A percentile compares a stretch with the other conserved stretches of the same genome.
Evolutionary conservation across 345 rosid species (phyloP).

Genomic region (Eucalyptus regnans): DNA sequence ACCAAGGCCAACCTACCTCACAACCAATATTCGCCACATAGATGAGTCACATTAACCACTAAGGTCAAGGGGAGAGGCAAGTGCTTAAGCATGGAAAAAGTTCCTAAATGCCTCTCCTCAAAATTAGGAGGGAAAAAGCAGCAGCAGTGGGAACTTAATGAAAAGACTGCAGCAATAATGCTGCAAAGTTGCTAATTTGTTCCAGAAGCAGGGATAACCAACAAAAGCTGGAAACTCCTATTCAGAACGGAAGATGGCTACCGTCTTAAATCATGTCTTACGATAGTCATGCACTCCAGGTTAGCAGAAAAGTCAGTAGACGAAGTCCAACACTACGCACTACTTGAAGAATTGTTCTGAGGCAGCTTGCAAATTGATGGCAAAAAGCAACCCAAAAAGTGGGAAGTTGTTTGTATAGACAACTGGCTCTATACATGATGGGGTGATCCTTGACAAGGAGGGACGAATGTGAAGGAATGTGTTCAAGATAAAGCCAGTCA

Average conservation of each 20-base stretch:
- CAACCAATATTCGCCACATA: background rate
- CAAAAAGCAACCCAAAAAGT: background rate
- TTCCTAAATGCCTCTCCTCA: background rate
- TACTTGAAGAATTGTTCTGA: background rate
- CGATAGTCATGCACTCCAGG: background rate
- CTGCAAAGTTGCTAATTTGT: background rate
- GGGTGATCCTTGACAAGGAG: conserved; percentile 8
- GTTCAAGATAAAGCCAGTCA: conserved; percentile 23
- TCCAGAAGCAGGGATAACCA: background rate
- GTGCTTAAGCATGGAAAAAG: background rate
- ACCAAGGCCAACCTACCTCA: background rate
- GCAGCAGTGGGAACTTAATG: background rate
- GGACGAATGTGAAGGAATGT: conserved; percentile 3
- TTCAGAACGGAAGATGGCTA: background rate
- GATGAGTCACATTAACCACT: background rate
- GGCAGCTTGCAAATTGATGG: background rate
- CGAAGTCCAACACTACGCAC: background rate
- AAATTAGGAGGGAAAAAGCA: background rate
- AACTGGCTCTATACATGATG: background rate
- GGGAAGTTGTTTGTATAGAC: background rate
- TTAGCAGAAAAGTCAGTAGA: background rate
- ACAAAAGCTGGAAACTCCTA: background rate
- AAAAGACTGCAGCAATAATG: background rate
- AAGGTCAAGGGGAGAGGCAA: background rate
- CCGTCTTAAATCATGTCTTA: background rate